These are phyloP conservation scores for Davidsoniella neocaledoniae DNA, from an alignment of 2,329 filamentous ascomycete species.

Conservation along the genomic window DNA sequence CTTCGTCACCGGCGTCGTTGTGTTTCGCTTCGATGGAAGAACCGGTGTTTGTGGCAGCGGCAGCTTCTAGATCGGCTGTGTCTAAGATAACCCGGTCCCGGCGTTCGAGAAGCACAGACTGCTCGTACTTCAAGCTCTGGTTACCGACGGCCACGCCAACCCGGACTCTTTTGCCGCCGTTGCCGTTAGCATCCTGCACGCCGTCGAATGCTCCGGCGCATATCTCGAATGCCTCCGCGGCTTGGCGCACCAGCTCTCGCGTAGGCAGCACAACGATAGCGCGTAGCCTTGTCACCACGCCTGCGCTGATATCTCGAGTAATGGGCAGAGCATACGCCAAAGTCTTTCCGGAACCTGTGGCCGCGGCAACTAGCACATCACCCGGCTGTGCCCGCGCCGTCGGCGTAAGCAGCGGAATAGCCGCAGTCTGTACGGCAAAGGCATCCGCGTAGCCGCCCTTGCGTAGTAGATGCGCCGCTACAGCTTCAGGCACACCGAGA, in stretches of 20 bases:
- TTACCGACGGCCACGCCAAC: conserved; percentile 73
- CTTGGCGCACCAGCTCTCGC: conserved; percentile 76
- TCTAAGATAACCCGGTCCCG: conserved; percentile 31
- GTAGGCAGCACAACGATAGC: conserved; percentile 82
- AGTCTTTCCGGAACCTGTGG: conserved; percentile 92
- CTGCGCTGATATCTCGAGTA: conserved; percentile 54
- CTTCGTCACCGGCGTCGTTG: conserved; percentile 19
- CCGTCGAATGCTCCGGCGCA: conserved; percentile 47
- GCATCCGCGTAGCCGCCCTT: conserved; percentile 29
- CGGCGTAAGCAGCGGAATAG: conserved; percentile 64
- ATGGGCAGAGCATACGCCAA: conserved; percentile 81
- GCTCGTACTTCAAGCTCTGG: conserved; percentile 52
- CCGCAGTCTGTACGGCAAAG: conserved; percentile 27
- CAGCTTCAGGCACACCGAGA: conserved; percentile 44
- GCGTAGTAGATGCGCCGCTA: conserved; percentile 44
- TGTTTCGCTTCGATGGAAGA: conserved; percentile 26
- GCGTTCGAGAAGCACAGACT: conserved; percentile 29
- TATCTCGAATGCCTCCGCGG: conserved; percentile 58
- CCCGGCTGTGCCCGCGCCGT: conserved; percentile 44
- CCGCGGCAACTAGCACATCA: conserved; percentile 78
- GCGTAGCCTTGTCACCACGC: conserved; percentile 48
- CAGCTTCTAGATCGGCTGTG: conserved; percentile 31
- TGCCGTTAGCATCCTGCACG: conserved; percentile 14
- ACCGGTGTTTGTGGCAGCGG: conserved; percentile 17
- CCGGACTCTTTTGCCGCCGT: conserved; percentile 47